These are phyloP conservation scores for Boeremia lycopersici DNA, from an alignment of 2,329 filamentous ascomycete species.

Conservation along the genomic window DNA sequence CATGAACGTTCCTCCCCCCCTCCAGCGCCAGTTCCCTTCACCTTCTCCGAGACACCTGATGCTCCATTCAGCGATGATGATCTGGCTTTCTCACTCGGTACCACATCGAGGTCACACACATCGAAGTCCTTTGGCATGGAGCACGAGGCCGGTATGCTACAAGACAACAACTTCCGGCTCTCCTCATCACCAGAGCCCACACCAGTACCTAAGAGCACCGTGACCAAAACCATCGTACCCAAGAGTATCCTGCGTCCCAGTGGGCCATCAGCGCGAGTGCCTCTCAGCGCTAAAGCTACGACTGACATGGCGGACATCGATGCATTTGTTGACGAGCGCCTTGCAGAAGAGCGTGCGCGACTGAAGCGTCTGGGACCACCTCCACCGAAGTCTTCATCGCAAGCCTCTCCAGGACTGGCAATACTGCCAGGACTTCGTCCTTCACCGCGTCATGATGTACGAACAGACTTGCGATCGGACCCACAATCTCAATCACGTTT, in stretches of 20 bases:
- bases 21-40: background rate
- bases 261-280: background rate
- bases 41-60: conserved; percentile 24
- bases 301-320: conserved; percentile 11
- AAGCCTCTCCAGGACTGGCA: background rate
- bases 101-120: conserved; percentile 42
- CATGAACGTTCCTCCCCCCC: conserved; percentile 8
- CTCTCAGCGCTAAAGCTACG: background rate
- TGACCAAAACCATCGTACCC: background rate
- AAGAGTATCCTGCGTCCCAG: background rate
- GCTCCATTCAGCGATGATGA: conserved; percentile 29
- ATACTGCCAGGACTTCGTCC: background rate
- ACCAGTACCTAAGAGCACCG: background rate
- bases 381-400: background rate
- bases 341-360: conserved; percentile 27
- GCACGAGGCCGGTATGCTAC: conserved; percentile 43
- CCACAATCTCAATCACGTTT: conserved; percentile 5
- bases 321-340: conserved; percentile 19
- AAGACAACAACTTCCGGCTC: background rate
- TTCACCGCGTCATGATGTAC: background rate
- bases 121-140: conserved; percentile 44
- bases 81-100: conserved; percentile 26
- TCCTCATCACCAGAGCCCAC: conserved; percentile 13
- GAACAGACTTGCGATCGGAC: background rate
- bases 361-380: conserved; percentile 21